phyloP scores from a whole-genome alignment of 352 stramenopile genomes.

The Globisporangium nagaii region DNA sequence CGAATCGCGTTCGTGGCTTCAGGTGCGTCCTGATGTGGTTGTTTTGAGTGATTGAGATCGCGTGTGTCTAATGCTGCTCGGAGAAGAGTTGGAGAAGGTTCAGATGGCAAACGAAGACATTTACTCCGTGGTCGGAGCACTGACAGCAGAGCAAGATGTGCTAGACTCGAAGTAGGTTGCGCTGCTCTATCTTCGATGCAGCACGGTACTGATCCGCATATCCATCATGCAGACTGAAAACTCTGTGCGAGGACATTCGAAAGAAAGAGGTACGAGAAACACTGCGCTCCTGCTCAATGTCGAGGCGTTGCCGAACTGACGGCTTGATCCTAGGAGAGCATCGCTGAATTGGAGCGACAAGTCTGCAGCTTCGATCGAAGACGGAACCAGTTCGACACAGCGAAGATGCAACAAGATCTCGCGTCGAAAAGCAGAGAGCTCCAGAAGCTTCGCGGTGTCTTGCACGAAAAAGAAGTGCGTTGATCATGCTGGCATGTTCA shows the following conservation, averaged over 20 bases:
- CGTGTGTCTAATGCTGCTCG: neutral
- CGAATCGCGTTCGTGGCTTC: slow-evolving; percentile 28
- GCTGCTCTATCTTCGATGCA: neutral
- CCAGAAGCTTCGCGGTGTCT: neutral
- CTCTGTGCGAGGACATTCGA: slow-evolving; percentile 22
- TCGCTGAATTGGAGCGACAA: slow-evolving; percentile 25
- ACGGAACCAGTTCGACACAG: neutral
- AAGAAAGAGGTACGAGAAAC: slow-evolving; percentile 16
- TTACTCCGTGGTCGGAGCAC: slow-evolving; percentile 23
- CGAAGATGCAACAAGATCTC: slow-evolving; percentile 8
- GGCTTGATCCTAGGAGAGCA: slow-evolving; percentile 15
- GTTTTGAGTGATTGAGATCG: neutral
- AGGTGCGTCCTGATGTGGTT: slow-evolving; percentile 17
- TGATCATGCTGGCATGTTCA: no score
- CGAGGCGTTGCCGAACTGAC: slow-evolving; percentile 7
- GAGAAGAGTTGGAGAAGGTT: slow-evolving; percentile 32
- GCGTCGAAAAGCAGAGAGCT: slow-evolving; percentile 3
- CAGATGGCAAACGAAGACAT: slow-evolving; percentile 49
- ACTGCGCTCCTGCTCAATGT: neutral
- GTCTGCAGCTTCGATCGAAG: slow-evolving; percentile 10
- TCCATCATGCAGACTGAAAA: slow-evolving; percentile 14
- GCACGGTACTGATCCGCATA: neutral
- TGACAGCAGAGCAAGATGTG: slow-evolving; percentile 19
- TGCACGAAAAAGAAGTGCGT: slow-evolving; percentile 13
- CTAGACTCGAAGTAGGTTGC: slow-evolving; percentile 24